A percentile compares a stretch with the other conserved stretches of the same genome.
Evolutionary conservation across 768 basidiomycete species (phyloP).

Genomic region (Boletales sp.): DNA sequence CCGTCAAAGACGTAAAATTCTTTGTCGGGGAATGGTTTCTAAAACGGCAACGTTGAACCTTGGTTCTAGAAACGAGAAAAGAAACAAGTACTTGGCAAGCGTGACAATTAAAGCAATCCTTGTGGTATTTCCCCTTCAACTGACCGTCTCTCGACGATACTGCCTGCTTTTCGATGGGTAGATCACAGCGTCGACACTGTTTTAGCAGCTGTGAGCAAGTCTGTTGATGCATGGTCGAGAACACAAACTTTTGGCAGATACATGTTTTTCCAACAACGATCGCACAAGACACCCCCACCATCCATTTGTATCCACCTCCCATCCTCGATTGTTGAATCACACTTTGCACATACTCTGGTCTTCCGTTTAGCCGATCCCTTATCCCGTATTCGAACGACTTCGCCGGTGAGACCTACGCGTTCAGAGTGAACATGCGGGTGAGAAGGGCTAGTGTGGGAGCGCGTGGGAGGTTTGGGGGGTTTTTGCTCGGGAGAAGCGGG

Average conservation of each 20-base stretch:
- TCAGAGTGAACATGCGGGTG: slow-evolving; percentile 33
- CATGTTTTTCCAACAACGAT: slow-evolving; percentile 93
- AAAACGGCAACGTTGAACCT: slow-evolving; percentile 8
- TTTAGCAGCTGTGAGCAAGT: not conserved
- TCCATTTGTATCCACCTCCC: slow-evolving; percentile 81
- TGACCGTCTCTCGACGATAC: slow-evolving; percentile 92
- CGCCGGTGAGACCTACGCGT: slow-evolving; percentile 20
- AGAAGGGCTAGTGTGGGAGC: slow-evolving; percentile 50
- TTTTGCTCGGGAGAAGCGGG: slow-evolving; percentile 42
- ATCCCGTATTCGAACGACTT: slow-evolving; percentile 30
- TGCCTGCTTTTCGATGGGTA: slow-evolving; percentile 87
- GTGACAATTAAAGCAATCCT: slow-evolving; percentile 86
- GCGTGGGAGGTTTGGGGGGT: slow-evolving; percentile 51
- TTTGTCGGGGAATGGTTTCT: slow-evolving; percentile 90
- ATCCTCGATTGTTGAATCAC: slow-evolving; percentile 67
- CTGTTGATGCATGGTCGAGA: not conserved
- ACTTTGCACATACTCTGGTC: slow-evolving; percentile 59
- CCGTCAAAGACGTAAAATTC: slow-evolving; percentile 90
- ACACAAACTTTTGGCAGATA: slow-evolving; percentile 81
- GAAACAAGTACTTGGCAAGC: slow-evolving; percentile 61
- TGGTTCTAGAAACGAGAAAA: not conserved
- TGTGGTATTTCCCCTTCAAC: slow-evolving; percentile 93
- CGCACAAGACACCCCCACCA: slow-evolving; percentile 76
- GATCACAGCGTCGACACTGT: slow-evolving; percentile 83
- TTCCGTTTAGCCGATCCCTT: slow-evolving; percentile 33